Base-by-base conservation (phyloP, 257 asterid species). In the Marsdenia floribunda region DNA sequence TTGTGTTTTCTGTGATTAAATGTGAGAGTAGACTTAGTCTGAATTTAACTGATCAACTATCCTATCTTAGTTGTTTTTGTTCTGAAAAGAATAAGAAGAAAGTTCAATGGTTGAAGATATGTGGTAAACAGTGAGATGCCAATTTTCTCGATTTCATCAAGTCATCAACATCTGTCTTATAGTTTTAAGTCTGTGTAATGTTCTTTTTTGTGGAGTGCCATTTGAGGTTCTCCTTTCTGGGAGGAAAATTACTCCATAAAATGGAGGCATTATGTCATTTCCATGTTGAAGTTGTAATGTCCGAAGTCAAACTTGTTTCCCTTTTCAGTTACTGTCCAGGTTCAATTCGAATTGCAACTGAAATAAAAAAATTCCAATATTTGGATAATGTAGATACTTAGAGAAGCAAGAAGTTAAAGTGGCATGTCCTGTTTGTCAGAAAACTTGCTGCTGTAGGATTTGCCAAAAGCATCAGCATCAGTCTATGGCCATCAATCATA, bases 381-480 rank as follows among this genome's bases (percentile, higher is more conserved):
- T 77, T 73, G 58, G 77, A 72, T 79, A 72, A 38, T 38, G 78
- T 80, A 95, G 99, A 88, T 49, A 59, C 74, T 76, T 88, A 70
- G 91, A 89, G 80, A 89, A 86, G 90, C 90, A 82, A 85, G 98
- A 90, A 73, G 83, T 90, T 79, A 91, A 85, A 85, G 80, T 64
- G 71, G 83, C 78, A 79, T 95, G 99, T 73, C 98, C 98, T 73
- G 90, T 89, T 75, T 95, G 99, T 77, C 80, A 83, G 29, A 87
- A 86, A 85, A 79, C 85, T 22, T 95, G 99, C 84, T 73, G 81
- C 79, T 95, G 99, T 84, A 84, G 78, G 73, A 87, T 87, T 82
- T 92, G 99, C 81, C 68, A 76, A 77, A 90, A 82, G 72, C 85
- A 69, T 78, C 83, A 86, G 80, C 86, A 66, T 78, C 84, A 82